A percentile compares a stretch with the other conserved stretches of the same genome.
Evolutionary conservation across 176 grass and related monocot species (phyloP).

Genomic region (Microstegium vimineum): DNA sequence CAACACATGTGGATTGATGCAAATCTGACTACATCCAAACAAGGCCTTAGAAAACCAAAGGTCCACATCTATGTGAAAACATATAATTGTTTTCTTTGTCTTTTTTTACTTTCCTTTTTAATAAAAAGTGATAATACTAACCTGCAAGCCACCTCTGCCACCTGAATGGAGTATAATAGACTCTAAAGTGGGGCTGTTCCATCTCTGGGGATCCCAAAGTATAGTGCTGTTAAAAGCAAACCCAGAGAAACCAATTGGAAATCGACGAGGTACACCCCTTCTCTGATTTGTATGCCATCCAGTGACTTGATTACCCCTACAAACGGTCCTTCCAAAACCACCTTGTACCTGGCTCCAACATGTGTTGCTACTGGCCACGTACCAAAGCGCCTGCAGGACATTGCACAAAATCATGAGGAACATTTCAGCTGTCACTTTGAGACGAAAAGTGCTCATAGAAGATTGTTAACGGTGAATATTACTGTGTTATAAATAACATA

Average conservation of each 20-base stretch:
- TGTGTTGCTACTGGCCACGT: constrained; percentile 85
- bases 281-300: constrained; percentile 79
- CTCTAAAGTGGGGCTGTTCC: constrained; percentile 50
- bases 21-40: too few species aligned
- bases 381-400: constrained; percentile 68
- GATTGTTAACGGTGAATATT: not conserved
- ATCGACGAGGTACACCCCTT: constrained; percentile 52
- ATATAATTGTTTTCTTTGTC: not conserved
- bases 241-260: constrained; percentile 66
- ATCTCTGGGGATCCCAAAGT: constrained; percentile 87
- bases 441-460: not conserved
- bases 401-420: constrained; percentile 20
- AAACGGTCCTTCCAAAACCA: constrained; percentile 81
- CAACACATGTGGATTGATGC: too few species aligned
- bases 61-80: not conserved
- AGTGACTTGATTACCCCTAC: constrained; percentile 68
- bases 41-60: too few species aligned
- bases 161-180: constrained; percentile 76
- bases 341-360: constrained; percentile 48
- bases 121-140: constrained; percentile 1
- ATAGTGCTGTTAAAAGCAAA: constrained; percentile 97
- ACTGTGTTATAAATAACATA: not conserved
- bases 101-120: not conserved
- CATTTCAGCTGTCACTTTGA: not conserved
- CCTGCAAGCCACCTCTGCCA: constrained; percentile 67